Evolutionary conservation across 1,284 basidiomycete species (phyloP), one percentile per base, ranked within the genome.

Genomic region (Apiotrichum laibachii): DNA sequence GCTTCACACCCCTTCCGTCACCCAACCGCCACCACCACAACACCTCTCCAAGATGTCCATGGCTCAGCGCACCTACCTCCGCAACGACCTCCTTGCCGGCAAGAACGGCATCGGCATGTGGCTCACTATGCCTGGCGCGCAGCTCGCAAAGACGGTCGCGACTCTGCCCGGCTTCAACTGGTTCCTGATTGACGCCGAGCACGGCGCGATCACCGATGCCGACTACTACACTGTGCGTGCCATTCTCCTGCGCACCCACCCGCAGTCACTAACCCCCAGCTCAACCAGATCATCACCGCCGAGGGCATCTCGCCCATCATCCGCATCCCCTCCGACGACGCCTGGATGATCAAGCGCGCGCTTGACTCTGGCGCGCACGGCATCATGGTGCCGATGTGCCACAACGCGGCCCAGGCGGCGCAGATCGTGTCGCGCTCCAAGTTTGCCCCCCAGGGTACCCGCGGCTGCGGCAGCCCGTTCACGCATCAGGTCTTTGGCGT

Each of bases 321-420:
- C 33, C 67, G 74, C 8, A 67, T 75, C 12, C 71, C 72, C 0
- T 66, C 62, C 9, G 68, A 67, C 35, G 72, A 73, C 50, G 62
- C 62, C n/a, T 69, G 61, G 46, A 58, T 71, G 42, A 66, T 76
- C 63, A 76, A 76, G 64, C 59, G 75, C 7, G 73, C 75, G 4
- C 62, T 76, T n/a, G 75, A 76, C 59, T 63, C 70, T 4, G 75
- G 75, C 21, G 68, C 72, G 0, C 72, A 72, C 50, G 74, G 71
- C 2, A 47, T 76, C 40, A 62, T 76, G 65, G 64, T 66, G 13
- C 74, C 74, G 9, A 70, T 73, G 67, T 64, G 71, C 53, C 66
- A 68, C 21, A 69, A 66, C 11, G 71, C 70, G 15, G 67, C 64
- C 26, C 19, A 50, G 9, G 49, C 37, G 5, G 12, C 12, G 44